These are phyloP conservation scores for Kodamaea kaohsiungensis DNA, from an alignment of 805 yeast species.

Conservation along the genomic window DNA sequence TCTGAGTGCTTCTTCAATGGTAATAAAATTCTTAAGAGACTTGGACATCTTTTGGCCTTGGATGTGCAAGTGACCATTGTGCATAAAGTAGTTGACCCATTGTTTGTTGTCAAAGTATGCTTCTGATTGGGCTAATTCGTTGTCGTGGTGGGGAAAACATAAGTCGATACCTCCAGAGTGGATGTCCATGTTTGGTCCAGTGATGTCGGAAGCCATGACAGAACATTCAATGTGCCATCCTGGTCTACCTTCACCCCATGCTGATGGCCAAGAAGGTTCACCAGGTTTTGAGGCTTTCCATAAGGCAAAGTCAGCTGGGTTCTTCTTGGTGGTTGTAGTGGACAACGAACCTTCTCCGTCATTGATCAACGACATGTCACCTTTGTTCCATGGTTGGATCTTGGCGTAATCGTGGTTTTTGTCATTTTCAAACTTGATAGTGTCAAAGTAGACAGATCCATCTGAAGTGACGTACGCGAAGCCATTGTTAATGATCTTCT, in stretches of 20 bases:
- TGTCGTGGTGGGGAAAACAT: conserved; percentile 99
- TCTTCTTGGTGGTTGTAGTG: conserved; percentile 57
- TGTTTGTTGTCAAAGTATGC: conserved; percentile 86
- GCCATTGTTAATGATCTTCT: conserved; percentile 72
- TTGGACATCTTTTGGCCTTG: conserved; percentile 99
- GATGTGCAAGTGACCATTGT: conserved; percentile 96
- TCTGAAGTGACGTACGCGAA: conserved; percentile 81
- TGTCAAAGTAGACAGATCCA: conserved; percentile 96
- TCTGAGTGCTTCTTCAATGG: conserved; percentile 84
- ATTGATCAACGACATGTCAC: conserved; percentile 76
- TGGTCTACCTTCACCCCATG: conserved; percentile 98
- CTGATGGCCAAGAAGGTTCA: conserved; percentile 93
- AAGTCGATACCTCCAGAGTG: conserved; percentile 97
- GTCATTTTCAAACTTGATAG: conserved; percentile 71
- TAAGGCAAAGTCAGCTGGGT: conserved; percentile 86
- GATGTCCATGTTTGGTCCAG: conserved; percentile 84
- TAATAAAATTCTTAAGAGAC: conserved; percentile 90
- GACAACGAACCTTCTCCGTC: conserved; percentile 92
- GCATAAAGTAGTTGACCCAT: conserved; percentile 97
- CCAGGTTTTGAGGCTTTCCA: conserved; percentile 98
- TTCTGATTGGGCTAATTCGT: conserved; percentile 96
- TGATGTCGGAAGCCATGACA: conserved; percentile 92
- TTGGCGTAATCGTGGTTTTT: conserved; percentile 87
- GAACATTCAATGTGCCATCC: conserved; percentile 99
- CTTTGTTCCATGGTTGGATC: conserved; percentile 97